Percentiles rank a stretch among this genome's conserved stretches.
phyloP scores from a whole-genome alignment of 176 grass and related monocot genomes.

The Musa acuminata region DNA sequence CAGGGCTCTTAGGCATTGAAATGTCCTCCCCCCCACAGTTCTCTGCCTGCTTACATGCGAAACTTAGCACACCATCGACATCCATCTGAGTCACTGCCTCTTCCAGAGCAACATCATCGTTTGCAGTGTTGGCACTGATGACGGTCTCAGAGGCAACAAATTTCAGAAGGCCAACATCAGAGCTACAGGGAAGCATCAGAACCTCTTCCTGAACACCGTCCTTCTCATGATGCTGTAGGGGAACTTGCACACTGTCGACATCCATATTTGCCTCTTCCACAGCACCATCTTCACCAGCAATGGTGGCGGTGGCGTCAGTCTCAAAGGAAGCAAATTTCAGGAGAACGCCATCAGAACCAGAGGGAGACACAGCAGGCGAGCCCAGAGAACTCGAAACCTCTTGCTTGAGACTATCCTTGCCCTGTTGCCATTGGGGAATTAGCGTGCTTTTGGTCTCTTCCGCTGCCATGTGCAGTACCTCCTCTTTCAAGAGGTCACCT shows the following conservation, averaged over 20 bases:
- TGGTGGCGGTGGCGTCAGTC: too few species aligned
- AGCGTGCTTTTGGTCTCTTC: not conserved
- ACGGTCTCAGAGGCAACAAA: not conserved
- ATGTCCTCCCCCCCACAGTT: conserved; percentile 11
- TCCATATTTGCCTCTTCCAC: not conserved
- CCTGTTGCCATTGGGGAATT: not conserved
- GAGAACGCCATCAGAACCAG: not conserved
- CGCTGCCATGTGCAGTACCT: not conserved
- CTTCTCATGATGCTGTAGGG: too few species aligned
- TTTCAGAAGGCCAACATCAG: not conserved
- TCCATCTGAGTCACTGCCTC: not conserved
- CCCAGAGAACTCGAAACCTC: not conserved
- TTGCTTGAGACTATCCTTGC: not conserved
- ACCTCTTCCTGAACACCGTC: too few species aligned
- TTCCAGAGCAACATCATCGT: not conserved
- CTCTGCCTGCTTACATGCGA: not conserved
- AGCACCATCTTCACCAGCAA: not conserved
- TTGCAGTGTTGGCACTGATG: too few species aligned
- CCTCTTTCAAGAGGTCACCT: not conserved
- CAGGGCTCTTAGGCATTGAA: not conserved
- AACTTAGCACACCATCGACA: not conserved
- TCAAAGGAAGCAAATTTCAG: not conserved
- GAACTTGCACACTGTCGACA: too few species aligned
- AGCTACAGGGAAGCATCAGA: too few species aligned
- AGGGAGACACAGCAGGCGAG: not conserved